A percentile compares a stretch with the other conserved stretches of the same genome.
Conservation (phyloP, 208 protist species). For the Leishmania arabica region DNA sequence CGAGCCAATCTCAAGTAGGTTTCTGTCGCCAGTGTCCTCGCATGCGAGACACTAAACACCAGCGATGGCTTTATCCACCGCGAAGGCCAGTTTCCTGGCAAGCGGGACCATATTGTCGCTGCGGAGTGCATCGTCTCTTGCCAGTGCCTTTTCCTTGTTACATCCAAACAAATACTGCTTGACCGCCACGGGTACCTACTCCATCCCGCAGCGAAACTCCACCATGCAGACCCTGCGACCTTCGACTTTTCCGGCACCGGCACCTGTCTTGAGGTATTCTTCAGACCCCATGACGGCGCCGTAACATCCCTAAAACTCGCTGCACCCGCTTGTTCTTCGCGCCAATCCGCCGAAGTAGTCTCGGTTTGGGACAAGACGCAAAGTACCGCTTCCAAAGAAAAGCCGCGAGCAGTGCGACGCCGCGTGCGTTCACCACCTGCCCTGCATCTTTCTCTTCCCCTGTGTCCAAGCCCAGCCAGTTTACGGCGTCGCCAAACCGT, state of each 20-base stretch:
- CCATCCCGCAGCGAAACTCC: not conserved
- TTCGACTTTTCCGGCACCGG: not conserved
- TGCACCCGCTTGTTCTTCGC: constrained; percentile 31
- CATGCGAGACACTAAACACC: not conserved
- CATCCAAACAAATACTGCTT: not conserved
- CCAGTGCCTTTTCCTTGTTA: not conserved
- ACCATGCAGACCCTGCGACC: not conserved
- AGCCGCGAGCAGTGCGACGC: not conserved
- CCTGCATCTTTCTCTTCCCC: constrained; percentile 1
- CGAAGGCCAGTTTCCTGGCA: not conserved
- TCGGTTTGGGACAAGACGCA: not conserved
- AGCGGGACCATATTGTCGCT: not conserved
- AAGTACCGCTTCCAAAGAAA: constrained; percentile 20
- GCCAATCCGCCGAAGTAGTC: not conserved
- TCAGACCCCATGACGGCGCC: too few species aligned
- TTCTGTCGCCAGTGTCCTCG: not conserved
- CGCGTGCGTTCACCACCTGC: not conserved
- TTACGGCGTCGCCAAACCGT: not conserved
- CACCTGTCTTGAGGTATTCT: not conserved
- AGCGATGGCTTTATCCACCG: not conserved
- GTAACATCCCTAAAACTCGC: constrained; percentile 1
- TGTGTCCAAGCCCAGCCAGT: not conserved
- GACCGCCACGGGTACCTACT: not conserved
- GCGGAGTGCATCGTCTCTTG: too few species aligned
- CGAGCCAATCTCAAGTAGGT: not conserved